A percentile compares a stretch with the other conserved stretches of the same genome.
Evolutionary conservation across 495 filamentous ascomycete species (phyloP).

Genomic region (Chaetomium cochliodes): DNA sequence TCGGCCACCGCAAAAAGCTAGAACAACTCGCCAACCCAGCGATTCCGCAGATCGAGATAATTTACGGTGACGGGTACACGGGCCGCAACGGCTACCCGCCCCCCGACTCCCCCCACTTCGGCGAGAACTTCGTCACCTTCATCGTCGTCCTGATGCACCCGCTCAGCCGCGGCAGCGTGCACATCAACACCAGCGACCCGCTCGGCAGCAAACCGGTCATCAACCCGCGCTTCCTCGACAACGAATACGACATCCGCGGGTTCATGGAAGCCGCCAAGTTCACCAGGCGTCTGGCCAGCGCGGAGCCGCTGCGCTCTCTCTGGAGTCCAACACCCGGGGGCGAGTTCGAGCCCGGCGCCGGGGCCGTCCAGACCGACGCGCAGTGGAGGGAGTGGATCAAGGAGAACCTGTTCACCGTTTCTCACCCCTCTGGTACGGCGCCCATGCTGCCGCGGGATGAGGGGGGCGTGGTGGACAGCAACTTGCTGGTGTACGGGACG

Average conservation of each 20-base stretch:
- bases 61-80: conserved; percentile 35
- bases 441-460: conserved; percentile 47
- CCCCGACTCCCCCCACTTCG: conserved; percentile 26
- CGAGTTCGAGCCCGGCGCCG: conserved; percentile 33
- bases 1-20: conserved; percentile 28
- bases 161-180: conserved; percentile 54
- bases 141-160: conserved; percentile 45
- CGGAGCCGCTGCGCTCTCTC: conserved; percentile 24
- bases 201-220: too few species aligned
- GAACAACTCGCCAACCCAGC: conserved; percentile 23
- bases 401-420: conserved; percentile 25
- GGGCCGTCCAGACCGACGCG: conserved; percentile 23
- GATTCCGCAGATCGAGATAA: conserved; percentile 37
- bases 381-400: conserved; percentile 26
- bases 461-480: conserved; percentile 52
- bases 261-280: conserved; percentile 27
- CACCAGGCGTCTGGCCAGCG: conserved; percentile 23
- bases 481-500: conserved; percentile 47
- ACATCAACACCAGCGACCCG: conserved; percentile 36
- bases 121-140: conserved; percentile 43
- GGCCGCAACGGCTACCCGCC: conserved; percentile 39
- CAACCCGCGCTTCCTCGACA: conserved; percentile 29
- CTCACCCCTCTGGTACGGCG: conserved; percentile 45
- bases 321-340: too few species aligned
- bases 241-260: conserved; percentile 32